A percentile compares a stretch with the other conserved stretches of the same genome.
phyloP scores from a whole-genome alignment of 1,284 basidiomycete species.

The Lentinula novae-zelandiae region DNA sequence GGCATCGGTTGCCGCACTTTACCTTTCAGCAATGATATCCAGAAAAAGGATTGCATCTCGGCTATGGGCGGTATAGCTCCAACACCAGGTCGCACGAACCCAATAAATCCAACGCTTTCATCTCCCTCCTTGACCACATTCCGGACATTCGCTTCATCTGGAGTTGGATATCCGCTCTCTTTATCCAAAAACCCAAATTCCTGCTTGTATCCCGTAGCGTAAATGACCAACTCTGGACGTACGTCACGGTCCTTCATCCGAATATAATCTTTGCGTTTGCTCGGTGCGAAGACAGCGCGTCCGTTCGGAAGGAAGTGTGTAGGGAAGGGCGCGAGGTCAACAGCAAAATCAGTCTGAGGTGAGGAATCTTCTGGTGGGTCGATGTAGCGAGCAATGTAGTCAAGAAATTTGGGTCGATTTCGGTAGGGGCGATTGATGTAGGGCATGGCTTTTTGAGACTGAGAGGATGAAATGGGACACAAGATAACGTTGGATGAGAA shows the following conservation, averaged over 20 bases:
- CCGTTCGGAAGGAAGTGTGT: constrained; percentile 43
- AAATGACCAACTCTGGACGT: constrained; percentile 48
- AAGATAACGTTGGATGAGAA: not conserved
- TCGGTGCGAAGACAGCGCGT: constrained; percentile 43
- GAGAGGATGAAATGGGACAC: constrained; percentile 6
- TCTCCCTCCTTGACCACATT: constrained; percentile 49
- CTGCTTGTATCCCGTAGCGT: constrained; percentile 52
- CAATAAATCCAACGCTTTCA: constrained; percentile 54
- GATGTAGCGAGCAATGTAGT: constrained; percentile 49
- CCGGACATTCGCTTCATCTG: constrained; percentile 48
- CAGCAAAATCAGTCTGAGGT: constrained; percentile 43
- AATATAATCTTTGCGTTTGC: constrained; percentile 40
- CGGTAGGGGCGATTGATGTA: constrained; percentile 59
- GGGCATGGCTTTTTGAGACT: constrained; percentile 56
- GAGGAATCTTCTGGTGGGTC: constrained; percentile 51
- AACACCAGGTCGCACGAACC: constrained; percentile 62
- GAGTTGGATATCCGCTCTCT: constrained; percentile 42
- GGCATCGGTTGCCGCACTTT: constrained; percentile 41
- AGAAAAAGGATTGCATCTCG: constrained; percentile 64
- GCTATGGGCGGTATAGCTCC: constrained; percentile 67
- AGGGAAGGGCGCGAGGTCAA: constrained; percentile 63
- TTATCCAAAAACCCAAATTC: constrained; percentile 50
- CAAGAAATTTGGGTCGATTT: constrained; percentile 39
- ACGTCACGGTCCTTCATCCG: constrained; percentile 40
- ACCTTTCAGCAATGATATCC: constrained; percentile 49